These are phyloP conservation scores for Cladochytrium replicatum DNA, from an alignment of 192 early-diverging fungal genomes.

Conservation along the genomic window DNA sequence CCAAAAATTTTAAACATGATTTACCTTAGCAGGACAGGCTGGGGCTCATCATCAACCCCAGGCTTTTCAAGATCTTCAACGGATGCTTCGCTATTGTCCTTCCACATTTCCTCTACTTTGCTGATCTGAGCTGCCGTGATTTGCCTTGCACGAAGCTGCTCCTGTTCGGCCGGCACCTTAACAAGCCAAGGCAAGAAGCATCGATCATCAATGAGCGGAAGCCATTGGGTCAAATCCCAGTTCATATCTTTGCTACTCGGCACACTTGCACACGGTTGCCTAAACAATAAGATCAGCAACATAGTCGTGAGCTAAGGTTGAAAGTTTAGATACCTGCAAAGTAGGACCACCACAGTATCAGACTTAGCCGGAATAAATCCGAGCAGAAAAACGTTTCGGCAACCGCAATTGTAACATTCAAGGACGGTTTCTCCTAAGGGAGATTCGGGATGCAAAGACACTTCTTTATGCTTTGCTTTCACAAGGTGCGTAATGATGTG, in stretches of 20 bases:
- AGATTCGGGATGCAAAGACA: conserved; percentile 82
- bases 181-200: conserved; percentile 92
- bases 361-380: conserved; percentile 98
- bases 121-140: conserved; percentile 77
- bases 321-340: conserved; percentile 65
- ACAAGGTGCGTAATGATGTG: conserved; percentile 96
- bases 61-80: conserved; percentile 74
- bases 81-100: conserved; percentile 55
- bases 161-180: conserved; percentile 74
- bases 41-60: conserved; percentile 74
- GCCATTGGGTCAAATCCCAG: conserved; percentile 96
- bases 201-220: conserved; percentile 92
- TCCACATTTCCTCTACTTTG: conserved; percentile 86
- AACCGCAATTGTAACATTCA: conserved; percentile 97
- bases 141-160: conserved; percentile 71
- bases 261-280: conserved; percentile 86
- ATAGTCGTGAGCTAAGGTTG: neutral
- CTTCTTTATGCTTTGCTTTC: conserved; percentile 87
- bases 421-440: conserved; percentile 88
- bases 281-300: conserved; percentile 10
- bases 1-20: too few species aligned
- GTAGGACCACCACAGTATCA: conserved; percentile 92
- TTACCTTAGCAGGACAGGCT: conserved; percentile 68
- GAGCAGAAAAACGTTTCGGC: conserved; percentile 86
- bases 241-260: conserved; percentile 80